phyloP scores from a whole-genome alignment of 2,329 filamentous ascomycete species.

The Ceratocystiopsis sp. region DNA sequence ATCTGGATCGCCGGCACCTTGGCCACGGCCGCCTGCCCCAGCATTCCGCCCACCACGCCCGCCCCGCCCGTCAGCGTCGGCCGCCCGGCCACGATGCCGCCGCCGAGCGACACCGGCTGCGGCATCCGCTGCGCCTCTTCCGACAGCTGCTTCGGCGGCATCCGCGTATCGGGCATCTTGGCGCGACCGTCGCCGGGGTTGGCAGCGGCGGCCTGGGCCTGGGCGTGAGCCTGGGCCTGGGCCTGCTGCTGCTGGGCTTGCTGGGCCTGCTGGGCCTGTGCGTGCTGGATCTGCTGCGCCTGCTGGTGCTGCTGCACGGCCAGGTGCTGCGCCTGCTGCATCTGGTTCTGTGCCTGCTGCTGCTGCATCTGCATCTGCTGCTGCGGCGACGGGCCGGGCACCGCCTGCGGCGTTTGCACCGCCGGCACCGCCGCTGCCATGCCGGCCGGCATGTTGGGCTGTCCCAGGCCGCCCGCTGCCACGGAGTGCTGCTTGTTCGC shows the following conservation, averaged over 20 bases:
- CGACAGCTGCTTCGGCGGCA: conserved; percentile 64
- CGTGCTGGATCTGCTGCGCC: conserved; percentile 13
- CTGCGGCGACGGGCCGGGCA: conserved; percentile 3
- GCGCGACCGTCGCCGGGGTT: conserved; percentile 4
- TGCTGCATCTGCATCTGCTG: conserved; percentile 5
- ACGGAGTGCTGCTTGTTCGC: conserved; percentile 24
- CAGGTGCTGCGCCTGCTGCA: conserved; percentile 32
- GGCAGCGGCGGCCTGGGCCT: conserved; percentile 1
- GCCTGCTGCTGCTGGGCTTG: background rate
- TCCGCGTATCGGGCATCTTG: conserved; percentile 45
- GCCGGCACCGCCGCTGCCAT: too few species aligned
- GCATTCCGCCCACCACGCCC: conserved; percentile 61
- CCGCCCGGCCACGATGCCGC: conserved; percentile 45
- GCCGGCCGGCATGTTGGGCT: too few species aligned
- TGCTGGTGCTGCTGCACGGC: conserved; percentile 12
- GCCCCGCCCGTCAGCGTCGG: conserved; percentile 74
- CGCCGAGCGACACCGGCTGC: conserved; percentile 52
- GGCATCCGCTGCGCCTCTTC: conserved; percentile 52
- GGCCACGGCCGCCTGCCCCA: conserved; percentile 71
- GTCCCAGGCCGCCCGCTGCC: conserved; percentile 2
- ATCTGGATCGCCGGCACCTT: conserved; percentile 73
- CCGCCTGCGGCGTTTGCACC: too few species aligned
- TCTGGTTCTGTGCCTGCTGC: conserved; percentile 61
- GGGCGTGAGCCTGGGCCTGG: background rate
- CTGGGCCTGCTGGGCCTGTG: background rate